Conservation (phyloP, 78 protist species). For the Acrasis kona region DNA sequence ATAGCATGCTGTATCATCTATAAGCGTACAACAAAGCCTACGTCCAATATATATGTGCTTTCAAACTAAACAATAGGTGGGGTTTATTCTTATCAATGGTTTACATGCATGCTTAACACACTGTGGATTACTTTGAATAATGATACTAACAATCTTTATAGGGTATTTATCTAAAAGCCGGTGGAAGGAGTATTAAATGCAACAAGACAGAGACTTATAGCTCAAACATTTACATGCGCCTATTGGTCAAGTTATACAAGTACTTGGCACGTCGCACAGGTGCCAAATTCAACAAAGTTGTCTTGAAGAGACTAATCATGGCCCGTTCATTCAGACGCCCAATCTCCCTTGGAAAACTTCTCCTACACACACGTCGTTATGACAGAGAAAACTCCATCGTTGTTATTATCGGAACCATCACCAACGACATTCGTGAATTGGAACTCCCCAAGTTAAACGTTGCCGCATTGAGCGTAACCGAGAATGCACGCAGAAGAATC, state of each 20-base stretch:
- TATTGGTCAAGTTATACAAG: slow-evolving; percentile 74
- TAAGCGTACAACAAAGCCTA: no score
- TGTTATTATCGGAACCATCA: slow-evolving; percentile 94
- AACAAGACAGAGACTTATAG: slow-evolving; percentile 48
- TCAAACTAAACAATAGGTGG: no score
- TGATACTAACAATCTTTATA: no score
- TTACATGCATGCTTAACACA: no score
- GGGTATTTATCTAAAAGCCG: slow-evolving; percentile 63
- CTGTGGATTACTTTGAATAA: no score
- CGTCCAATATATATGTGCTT: no score
- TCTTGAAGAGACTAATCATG: slow-evolving; percentile 83
- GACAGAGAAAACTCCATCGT: slow-evolving; percentile 43
- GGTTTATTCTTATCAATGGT: no score
- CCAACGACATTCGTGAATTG: slow-evolving; percentile 91
- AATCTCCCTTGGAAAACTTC: slow-evolving; percentile 73
- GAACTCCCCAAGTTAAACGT: slow-evolving; percentile 82
- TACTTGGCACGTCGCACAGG: slow-evolving; percentile 96
- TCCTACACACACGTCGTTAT: no score
- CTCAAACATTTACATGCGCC: neutral
- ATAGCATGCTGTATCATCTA: no score
- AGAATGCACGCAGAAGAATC: slow-evolving; percentile 93
- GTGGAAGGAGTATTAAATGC: slow-evolving; percentile 25
- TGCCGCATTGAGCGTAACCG: slow-evolving; percentile 93
- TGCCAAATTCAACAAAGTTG: slow-evolving; percentile 83
- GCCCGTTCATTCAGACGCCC: slow-evolving; percentile 82